Evolutionary conservation across 257 asterid species (phyloP).

Genomic region (Dorcoceras hygrometricum): DNA sequence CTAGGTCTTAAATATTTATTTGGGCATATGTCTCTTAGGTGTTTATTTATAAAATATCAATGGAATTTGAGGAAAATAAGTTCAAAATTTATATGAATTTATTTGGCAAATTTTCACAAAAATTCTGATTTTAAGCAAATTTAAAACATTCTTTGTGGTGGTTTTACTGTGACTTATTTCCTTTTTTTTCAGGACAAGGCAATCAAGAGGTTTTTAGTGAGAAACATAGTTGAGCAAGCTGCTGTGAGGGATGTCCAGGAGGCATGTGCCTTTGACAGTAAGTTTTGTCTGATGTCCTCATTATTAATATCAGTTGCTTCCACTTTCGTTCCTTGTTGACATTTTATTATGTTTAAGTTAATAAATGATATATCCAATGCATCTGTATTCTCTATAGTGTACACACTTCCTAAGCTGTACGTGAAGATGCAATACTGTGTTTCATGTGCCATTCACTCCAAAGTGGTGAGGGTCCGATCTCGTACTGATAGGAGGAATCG

Average conservation of each 20-base stretch:
- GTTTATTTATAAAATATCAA: no score
- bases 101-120: not conserved
- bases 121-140: not conserved
- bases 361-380: not conserved
- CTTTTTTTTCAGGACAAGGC: slow-evolving; percentile 74
- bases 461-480: slow-evolving; percentile 93
- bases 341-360: not conserved
- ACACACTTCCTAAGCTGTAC: slow-evolving; percentile 70
- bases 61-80: not conserved
- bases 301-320: not conserved
- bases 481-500: slow-evolving; percentile 75
- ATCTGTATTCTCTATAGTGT: slow-evolving; percentile 28
- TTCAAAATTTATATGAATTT: no score
- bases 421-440: slow-evolving; percentile 90
- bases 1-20: no score
- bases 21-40: not conserved
- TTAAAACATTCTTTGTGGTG: not conserved
- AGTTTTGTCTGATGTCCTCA: no score
- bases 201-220: slow-evolving; percentile 55
- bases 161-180: not conserved
- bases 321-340: not conserved
- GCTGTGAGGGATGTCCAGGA: slow-evolving; percentile 65
- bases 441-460: slow-evolving; percentile 83
- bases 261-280: slow-evolving; percentile 55
- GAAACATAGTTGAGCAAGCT: slow-evolving; percentile 60